These are phyloP conservation scores for Solanum hybrid DNA, from an alignment of 305 asterid genomes.

Conservation along the genomic window DNA sequence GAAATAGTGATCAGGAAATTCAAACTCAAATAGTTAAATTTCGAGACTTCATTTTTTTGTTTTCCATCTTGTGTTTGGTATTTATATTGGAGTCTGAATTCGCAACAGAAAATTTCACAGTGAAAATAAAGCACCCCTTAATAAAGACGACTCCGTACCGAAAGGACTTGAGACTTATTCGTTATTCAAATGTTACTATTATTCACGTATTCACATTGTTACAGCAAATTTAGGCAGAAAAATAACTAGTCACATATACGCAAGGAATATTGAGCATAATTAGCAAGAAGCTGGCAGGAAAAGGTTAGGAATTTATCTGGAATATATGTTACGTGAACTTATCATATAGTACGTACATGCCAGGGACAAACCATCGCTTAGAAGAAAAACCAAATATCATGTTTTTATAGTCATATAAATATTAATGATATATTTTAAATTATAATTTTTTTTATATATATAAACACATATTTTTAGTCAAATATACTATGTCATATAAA, in stretches of 20 bases:
- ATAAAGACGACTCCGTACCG: too few species aligned
- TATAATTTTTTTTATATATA: not conserved
- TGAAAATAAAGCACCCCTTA: too few species aligned
- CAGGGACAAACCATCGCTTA: not conserved
- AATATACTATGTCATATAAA: not conserved
- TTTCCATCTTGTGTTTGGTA: accelerated
- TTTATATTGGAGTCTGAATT: too few species aligned
- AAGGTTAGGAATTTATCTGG: not conserved
- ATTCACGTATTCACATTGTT: not conserved
- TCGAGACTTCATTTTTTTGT: too few species aligned
- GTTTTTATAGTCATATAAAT: not conserved
- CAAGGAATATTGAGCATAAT: not conserved
- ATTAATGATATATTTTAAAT: not conserved
- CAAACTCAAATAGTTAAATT: not conserved
- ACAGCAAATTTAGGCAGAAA: not conserved
- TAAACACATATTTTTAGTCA: accelerated
- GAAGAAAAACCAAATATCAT: not conserved
- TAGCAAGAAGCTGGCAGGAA: not conserved
- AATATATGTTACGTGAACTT: not conserved
- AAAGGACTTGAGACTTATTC: not conserved
- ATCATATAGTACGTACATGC: not conserved
- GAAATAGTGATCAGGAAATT: not conserved
- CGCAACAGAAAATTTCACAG: accelerated
- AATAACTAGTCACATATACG: not conserved
- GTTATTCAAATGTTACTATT: not conserved